Evolutionary conservation across 768 basidiomycete genomes (phyloP), one percentile per base, ranked within the genome.

Genomic region (Calocera viscosa): DNA sequence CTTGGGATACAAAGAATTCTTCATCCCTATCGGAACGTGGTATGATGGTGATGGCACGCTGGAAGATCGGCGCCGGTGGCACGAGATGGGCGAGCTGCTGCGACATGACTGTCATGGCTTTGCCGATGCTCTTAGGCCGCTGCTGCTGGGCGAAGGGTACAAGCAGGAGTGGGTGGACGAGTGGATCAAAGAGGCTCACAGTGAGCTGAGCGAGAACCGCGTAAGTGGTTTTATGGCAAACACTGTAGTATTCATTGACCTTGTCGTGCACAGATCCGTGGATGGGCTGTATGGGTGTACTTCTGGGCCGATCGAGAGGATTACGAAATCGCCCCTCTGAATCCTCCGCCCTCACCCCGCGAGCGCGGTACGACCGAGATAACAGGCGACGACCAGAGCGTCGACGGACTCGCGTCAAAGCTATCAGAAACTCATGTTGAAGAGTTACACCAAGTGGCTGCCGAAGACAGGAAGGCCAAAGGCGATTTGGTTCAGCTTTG

Each of bases 281-380:
- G 53, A 28, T 60, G 53, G 53, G 53, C 53, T 26, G 53, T 60
- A 2, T 60, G 53, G 53, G 53, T 60, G 26, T 60, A 60, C 22
- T 60, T 60, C 53, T 60, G 53, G 53, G 53, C 53, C 11, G 53
- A 60, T 60, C 53, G 53, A 32, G 53, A 60, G 26, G 53, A 60
- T 60, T 22, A 60, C 30, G 53, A 60, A 2, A 60, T 60, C 53
- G 53, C 53, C 10, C 53, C 53, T 2, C 11, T 60, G 5, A 32
- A 60, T 26, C 53, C 53, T 32, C 53, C 53, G 11, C 53, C 53
- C 2, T 60, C 53, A 5, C 53, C 53, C 2, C 11, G 53, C 2
- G 53, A 60, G 22, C 53, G 53, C 11, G 53, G 14, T 14, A 60
- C 53, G 30, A 60, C 53, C 53, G 53, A 60, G 26, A 26, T 26